Base-by-base conservation (phyloP, 305 asterid species). In the Fraxinus dipetala region DNA sequence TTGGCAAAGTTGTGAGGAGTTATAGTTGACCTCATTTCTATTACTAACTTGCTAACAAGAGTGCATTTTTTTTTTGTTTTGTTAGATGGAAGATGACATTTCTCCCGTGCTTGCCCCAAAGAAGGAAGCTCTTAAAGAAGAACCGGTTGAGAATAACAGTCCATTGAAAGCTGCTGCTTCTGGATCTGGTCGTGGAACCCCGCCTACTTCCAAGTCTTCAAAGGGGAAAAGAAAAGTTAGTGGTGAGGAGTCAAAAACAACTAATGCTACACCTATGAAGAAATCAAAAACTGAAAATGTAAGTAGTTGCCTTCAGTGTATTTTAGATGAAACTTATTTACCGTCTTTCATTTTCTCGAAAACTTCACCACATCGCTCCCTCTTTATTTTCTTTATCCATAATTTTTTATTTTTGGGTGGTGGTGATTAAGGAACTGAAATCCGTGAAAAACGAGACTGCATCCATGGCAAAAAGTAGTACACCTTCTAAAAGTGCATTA, bases 271-370 rank as follows among this genome's bases (percentile, higher is more conserved):
- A 34, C 95, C 98, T 85, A 77, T 86, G 81, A 96, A 94, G 92
- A 96, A 94, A 88, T 90, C 88, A 82, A 96, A 96, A 88, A 86
- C 96, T n/a, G 99, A 96, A 85, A 87, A 87, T 79, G 99, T 94
- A 83, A 83, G 91, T 69, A 31, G 80, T 54, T 51, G 75, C 70
- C 40, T 84, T 54, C 20, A 28, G 22, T 67, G 74, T 43, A 8
- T 40, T 63, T 72, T 43, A 24, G 35, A 24, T 75, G 6, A 73
- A 40, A 61, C 35, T 24, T 75, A 43, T 54, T 6, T 79, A 38
- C 22, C 31, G 30, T 38, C 61, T 16, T 31, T 22, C 20, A 36
- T 30, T 4, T 76, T 73, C 78, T 10, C 59, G 31, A 26, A 24
- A 26, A 65, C 34, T 65, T 65, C 18, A 24, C 35, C 8, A 10